Evolutionary conservation across 2,329 filamentous ascomycete genomes (phyloP), one percentile per base, ranked within the genome.

Genomic region (Fusarium albosuccineum): DNA sequence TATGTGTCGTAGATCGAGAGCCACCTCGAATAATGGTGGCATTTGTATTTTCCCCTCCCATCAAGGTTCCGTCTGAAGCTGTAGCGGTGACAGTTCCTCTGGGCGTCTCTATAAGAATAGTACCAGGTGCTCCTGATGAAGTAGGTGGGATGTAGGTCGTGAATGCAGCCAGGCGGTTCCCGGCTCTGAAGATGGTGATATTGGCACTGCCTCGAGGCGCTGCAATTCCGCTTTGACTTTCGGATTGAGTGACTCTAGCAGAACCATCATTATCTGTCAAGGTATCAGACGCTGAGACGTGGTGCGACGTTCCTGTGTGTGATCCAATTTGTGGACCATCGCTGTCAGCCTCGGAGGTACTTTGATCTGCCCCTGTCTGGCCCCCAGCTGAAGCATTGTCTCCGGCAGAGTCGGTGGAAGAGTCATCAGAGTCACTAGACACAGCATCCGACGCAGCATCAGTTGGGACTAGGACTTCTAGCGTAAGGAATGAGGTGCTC

Each of bases 111-210:
- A 22, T 22, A 22, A 22, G 22, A 5, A 22, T 4, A 22, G 22
- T 22, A 5, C 22, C 22, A 22, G 22, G 22, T 5, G 22, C 22
- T 22, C 22, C 22, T 22, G 4, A 22, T 22, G 22, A 22, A 1
- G 45, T 39, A 0, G 64, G 64, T 9, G 64, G 44, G 4, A 67
- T 41, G 27, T 55, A 67, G 2, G 60, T 42, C 0, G 64, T 64
- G 13, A 55, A 45, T n/a, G 60, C 7, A 1, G 40, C 42, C 5
- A 26, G 9, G 0, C 64, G 64, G 1, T 9, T 11, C 0, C 64
- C 64, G 4, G 34, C 6, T 11, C 60, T 67, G 9, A 67, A 67
- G n/a, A 67, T 62, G 1, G 64, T 67, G 6, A 67, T 34, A 0
- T 62, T 67, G 17, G 45, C 33, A 0, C 27, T 10, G n/a, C 16